These are phyloP conservation scores for Tricholoma sp. DNA, from an alignment of 768 basidiomycete genomes.

Conservation along the genomic window DNA sequence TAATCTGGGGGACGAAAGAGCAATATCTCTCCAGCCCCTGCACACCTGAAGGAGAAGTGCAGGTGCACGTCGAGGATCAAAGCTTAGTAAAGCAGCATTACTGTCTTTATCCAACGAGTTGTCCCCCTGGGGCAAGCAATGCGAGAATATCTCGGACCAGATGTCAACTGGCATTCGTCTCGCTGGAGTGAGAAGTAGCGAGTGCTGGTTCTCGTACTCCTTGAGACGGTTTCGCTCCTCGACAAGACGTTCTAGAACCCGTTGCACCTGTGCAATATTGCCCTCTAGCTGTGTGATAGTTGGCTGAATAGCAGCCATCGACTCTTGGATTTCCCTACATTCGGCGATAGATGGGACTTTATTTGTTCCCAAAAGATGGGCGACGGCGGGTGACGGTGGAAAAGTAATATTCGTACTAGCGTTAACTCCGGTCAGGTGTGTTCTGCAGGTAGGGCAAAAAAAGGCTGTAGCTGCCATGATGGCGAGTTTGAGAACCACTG, in stretches of 20 bases:
- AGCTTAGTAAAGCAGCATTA: neutral
- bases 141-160: neutral
- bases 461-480: neutral
- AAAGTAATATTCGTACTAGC: neutral
- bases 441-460: neutral
- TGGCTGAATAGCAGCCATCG: neutral
- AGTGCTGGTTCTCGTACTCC: neutral
- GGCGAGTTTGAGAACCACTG: no score
- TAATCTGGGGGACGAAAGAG: neutral
- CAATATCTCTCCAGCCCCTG: neutral
- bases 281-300: neutral
- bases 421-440: neutral
- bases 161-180: neutral
- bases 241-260: neutral
- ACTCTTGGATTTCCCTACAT: neutral
- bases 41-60: neutral
- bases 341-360: neutral
- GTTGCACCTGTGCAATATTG: neutral
- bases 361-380: neutral
- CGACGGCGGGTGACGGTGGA: neutral
- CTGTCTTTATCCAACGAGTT: neutral
- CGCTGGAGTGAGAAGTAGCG: neutral
- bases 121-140: neutral
- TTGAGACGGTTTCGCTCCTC: neutral
- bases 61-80: neutral